Evolutionary conservation across 805 yeast genomes (phyloP).

Genomic region (Candida pini): DNA sequence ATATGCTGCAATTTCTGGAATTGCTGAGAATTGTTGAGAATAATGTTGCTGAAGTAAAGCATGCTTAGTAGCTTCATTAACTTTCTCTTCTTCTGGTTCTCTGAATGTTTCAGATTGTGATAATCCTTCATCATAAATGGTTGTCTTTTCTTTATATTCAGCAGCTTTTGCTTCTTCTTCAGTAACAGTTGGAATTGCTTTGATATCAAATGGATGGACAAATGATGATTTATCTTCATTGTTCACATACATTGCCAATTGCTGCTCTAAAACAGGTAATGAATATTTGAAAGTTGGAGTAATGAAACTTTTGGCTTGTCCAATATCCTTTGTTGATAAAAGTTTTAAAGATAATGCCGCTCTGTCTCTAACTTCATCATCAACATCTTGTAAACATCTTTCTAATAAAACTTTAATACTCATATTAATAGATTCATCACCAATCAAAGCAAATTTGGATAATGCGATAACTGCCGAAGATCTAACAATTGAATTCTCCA

Average conservation of each 20-base stretch:
- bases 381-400: conserved; percentile 82
- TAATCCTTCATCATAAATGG: conserved; percentile 22
- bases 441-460: conserved; percentile 80
- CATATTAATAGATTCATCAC: conserved; percentile 58
- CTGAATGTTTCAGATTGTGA: conserved; percentile 12
- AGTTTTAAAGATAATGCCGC: conserved; percentile 81
- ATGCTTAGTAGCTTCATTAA: conserved; percentile 24
- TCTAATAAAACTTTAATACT: conserved; percentile 71
- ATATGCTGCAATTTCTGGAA: conserved; percentile 67
- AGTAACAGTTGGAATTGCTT: conserved; percentile 57
- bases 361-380: conserved; percentile 97
- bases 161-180: conserved; percentile 65
- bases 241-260: conserved; percentile 66
- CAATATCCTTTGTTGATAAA: conserved; percentile 36
- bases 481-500: conserved; percentile 92
- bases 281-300: conserved; percentile 67
- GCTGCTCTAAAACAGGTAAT: conserved; percentile 70
- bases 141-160: conserved; percentile 51
- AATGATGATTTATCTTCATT: conserved; percentile 40
- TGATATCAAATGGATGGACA: conserved; percentile 61
- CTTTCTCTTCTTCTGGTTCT: conserved; percentile 25
- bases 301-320: conserved; percentile 45
- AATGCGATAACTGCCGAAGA: conserved; percentile 93
- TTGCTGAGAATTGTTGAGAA: conserved; percentile 59
- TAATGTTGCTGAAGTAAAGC: conserved; percentile 54